Evolutionary conservation across 306 rosid genomes (phyloP), one percentile per base, ranked within the genome.

Genomic region (Vigna hirtella): DNA sequence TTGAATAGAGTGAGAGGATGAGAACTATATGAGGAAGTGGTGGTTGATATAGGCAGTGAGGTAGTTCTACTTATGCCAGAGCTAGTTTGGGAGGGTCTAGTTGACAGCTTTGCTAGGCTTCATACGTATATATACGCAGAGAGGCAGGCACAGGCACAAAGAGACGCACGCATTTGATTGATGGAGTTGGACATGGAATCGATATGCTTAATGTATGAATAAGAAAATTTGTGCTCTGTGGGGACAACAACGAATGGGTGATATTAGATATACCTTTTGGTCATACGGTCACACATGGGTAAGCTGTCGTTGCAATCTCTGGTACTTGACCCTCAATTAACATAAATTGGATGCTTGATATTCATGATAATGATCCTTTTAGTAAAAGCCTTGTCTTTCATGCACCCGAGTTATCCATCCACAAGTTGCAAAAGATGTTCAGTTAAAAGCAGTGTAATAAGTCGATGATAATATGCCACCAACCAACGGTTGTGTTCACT

Each of bases 231-330:
- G 64, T 79, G 86, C 85, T 53, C 42, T 68, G 97, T 90, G 90
- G 94, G 96, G 91, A 81, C 96, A 90, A 5, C 52, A 90, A 89
- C 65, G 96, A 89, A 87, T 85, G 94, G 94, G 90, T 83, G 84
- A 83, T 78, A 84, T 85, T 82, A 76, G 83, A 82, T 74, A 85
- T 84, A 77, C 88, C 69, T 32, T 78, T 76, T 83, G 38, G 72
- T 73, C 74, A 73, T 83, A 79, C 87, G 61, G 78, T 83, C 83
- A 83, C 86, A 92, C 89, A 83, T 84, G 89, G 81, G 86, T 63
- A 75, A 13, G 84, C 71, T 85, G 83, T 75, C 84, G 42, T 84
- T 70, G 77, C 72, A 73, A 52, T 79, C 68, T 30, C 77, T 26
- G 62, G 64, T 77, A 71, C 77, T 70, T 64, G 74, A 77, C 67